A percentile compares a stretch with the other conserved stretches of the same genome.
Evolutionary conservation across 2,329 filamentous ascomycete species (phyloP).

Genomic region (Ceratocystis variospora): DNA sequence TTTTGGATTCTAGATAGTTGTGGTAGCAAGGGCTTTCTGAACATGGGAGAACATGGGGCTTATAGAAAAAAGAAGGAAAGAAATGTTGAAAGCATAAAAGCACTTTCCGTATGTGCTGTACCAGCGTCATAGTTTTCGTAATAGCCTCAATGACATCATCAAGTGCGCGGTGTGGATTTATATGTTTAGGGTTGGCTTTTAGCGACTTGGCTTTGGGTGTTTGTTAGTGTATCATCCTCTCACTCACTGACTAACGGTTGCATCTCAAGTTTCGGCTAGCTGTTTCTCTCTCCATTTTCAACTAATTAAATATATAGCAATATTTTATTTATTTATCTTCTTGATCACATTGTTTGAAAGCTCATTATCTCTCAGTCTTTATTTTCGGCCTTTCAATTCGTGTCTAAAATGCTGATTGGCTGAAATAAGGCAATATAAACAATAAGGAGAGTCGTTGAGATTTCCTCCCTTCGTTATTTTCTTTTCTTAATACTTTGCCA

Average conservation of each 20-base stretch:
- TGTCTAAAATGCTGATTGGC: background rate
- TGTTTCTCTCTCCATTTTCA: background rate
- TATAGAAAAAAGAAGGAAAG: background rate
- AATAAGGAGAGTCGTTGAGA: background rate
- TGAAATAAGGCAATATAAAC: background rate
- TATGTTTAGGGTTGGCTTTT: background rate
- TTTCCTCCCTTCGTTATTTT: background rate
- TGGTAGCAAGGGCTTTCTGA: no score
- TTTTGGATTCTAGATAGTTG: constrained; percentile 60
- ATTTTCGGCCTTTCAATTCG: background rate
- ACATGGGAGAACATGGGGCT: background rate
- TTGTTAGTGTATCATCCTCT: background rate
- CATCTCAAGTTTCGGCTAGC: background rate
- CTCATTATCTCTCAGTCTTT: background rate
- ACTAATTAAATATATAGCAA: background rate
- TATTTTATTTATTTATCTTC: background rate
- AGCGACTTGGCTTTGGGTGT: background rate
- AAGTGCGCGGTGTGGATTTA: background rate
- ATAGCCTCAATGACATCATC: constrained; percentile 1
- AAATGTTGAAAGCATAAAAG: background rate
- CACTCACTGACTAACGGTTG: no score
- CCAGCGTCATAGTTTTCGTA: background rate
- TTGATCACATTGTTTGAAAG: background rate
- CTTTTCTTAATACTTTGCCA: background rate
- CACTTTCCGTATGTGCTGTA: background rate